A percentile compares a stretch with the other conserved stretches of the same genome.
Evolutionary conservation across 371 early-diverging fungal genomes (phyloP).

Genomic region (Saksenaea oblongispora): DNA sequence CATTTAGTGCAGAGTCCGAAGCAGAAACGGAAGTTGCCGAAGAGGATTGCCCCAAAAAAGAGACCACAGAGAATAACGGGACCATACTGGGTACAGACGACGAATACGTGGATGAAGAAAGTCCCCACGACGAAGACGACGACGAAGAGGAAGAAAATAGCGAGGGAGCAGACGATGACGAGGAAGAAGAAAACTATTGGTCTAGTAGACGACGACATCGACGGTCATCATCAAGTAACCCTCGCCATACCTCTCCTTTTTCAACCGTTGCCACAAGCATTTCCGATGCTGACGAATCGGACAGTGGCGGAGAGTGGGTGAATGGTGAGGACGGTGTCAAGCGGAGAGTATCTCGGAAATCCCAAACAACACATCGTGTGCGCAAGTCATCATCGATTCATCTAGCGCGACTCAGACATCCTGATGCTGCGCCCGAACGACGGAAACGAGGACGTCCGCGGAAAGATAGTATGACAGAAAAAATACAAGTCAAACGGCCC

Average conservation of each 20-base stretch:
- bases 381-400: neutral
- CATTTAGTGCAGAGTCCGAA: constrained; percentile 13
- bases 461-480: constrained; percentile 10
- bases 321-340: neutral
- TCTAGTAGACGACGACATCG: constrained; percentile 14
- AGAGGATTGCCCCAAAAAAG: constrained; percentile 7
- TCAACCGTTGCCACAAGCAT: constrained; percentile 14
- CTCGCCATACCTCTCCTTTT: constrained; percentile 7
- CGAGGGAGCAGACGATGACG: constrained; percentile 3
- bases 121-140: constrained; percentile 5
- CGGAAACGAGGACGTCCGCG: constrained; percentile 15
- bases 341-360: neutral
- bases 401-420: neutral
- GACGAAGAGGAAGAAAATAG: constrained; percentile 5
- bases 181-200: constrained; percentile 20
- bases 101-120: constrained; percentile 1
- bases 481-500: neutral
- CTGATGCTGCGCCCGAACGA: neutral
- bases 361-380: neutral
- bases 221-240: constrained; percentile 9
- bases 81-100: neutral
- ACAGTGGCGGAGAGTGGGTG: constrained; percentile 6
- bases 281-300: constrained; percentile 13
- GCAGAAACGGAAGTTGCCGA: constrained; percentile 13
- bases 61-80: neutral